phyloP scores from a whole-genome alignment of 768 basidiomycete genomes.

The Pisolithus sp. region DNA sequence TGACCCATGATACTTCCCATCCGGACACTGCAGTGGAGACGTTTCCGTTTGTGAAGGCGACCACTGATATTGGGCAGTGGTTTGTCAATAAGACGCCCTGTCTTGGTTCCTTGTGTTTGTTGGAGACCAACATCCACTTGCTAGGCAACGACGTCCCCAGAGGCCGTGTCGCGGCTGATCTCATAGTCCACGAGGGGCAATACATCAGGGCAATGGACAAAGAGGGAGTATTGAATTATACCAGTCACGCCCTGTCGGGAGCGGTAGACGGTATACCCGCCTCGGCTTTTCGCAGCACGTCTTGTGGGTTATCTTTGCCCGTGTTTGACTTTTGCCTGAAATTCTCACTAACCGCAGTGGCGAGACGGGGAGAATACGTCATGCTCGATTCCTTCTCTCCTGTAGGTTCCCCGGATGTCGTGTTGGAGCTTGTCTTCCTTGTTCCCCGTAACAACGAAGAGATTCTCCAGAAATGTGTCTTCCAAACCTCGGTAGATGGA shows the following conservation, averaged over 20 bases:
- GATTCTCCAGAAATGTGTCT: conserved; percentile 24
- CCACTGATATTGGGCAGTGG: neutral
- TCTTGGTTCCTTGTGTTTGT: conserved; percentile 36
- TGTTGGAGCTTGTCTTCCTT: conserved; percentile 30
- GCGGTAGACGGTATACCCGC: conserved; percentile 49
- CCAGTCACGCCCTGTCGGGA: conserved; percentile 40
- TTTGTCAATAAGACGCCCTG: conserved; percentile 34
- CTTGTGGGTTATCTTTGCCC: conserved; percentile 30
- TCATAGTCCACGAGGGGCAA: conserved; percentile 38
- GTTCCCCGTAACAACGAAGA: conserved; percentile 28
- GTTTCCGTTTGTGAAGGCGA: conserved; percentile 7
- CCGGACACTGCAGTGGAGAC: neutral
- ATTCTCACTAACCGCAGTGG: conserved; percentile 7
- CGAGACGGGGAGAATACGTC: conserved; percentile 32
- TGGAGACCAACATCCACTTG: conserved; percentile 47
- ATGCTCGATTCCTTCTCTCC: conserved; percentile 32
- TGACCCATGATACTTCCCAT: neutral
- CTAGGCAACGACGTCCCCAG: conserved; percentile 29
- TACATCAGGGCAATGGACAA: conserved; percentile 31
- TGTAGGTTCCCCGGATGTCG: conserved; percentile 13
- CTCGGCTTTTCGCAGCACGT: conserved; percentile 46
- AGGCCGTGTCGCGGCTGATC: conserved; percentile 26
- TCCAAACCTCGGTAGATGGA: conserved; percentile 27
- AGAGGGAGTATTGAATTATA: conserved; percentile 31
- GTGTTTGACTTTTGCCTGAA: conserved; percentile 13